Evolutionary conservation across 345 rosid genomes (phyloP).

Genomic region (Mercurialis annua): DNA sequence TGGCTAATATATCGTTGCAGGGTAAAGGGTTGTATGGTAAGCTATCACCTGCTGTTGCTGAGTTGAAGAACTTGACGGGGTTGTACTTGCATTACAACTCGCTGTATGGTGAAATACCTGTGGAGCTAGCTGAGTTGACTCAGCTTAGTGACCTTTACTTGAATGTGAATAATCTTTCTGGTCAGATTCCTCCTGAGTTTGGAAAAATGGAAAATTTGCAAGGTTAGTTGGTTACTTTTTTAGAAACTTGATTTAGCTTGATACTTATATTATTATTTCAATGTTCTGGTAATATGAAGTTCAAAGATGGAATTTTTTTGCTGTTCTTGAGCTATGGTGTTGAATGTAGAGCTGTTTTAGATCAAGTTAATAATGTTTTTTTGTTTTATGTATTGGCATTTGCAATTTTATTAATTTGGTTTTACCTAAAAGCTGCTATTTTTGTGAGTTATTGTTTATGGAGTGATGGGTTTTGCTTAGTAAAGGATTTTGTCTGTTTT

Average conservation of each 20-base stretch:
- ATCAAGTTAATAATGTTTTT: background rate
- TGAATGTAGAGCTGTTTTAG: background rate
- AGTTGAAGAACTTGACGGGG: constrained; percentile 73
- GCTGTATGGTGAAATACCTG: constrained; percentile 65
- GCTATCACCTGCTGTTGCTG: constrained; percentile 61
- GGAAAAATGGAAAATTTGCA: constrained; percentile 66
- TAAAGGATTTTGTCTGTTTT: background rate
- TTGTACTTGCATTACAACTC: constrained; percentile 86
- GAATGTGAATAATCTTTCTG: constrained; percentile 80
- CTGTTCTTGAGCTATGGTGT: background rate
- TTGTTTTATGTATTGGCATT: background rate
- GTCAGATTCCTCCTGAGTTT: constrained; percentile 64
- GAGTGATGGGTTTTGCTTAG: constrained; percentile 11
- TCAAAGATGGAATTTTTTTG: background rate
- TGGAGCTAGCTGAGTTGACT: constrained; percentile 56
- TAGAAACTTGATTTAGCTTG: background rate
- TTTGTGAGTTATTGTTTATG: background rate
- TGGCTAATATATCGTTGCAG: constrained; percentile 62
- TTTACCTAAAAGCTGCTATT: background rate
- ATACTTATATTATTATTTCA: background rate
- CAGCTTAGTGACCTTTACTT: constrained; percentile 74
- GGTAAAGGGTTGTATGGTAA: constrained; percentile 56
- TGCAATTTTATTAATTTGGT: background rate
- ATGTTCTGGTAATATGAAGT: background rate
- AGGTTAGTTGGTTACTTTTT: constrained; percentile 45